phyloP scores from a whole-genome alignment of 2,329 filamentous ascomycete genomes.

The Cladophialophora yegresii region DNA sequence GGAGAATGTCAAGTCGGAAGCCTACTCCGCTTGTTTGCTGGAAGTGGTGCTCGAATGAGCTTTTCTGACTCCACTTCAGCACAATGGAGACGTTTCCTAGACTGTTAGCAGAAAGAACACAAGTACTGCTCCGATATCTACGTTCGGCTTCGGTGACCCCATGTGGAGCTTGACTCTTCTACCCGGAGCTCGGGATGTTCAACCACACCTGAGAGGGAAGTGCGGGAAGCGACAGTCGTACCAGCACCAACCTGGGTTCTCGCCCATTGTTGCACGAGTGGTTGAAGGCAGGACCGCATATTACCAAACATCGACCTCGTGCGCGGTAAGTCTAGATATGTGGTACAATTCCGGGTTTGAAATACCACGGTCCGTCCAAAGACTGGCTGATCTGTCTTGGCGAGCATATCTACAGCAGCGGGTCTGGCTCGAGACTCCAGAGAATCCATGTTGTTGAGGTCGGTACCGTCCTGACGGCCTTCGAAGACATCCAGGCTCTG shows the following conservation, averaged over 20 bases:
- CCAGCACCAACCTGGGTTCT: slow-evolving; percentile 15
- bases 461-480: slow-evolving; percentile 8
- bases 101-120: neutral
- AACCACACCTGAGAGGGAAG: neutral
- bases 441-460: neutral
- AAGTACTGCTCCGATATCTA: neutral
- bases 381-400: neutral
- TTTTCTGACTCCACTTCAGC: neutral
- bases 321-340: slow-evolving; percentile 14
- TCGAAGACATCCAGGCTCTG: neutral
- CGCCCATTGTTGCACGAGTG: slow-evolving; percentile 17
- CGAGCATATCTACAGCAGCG: neutral
- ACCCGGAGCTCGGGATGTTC: neutral
- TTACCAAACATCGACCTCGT: slow-evolving; percentile 27
- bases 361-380: slow-evolving; percentile 3
- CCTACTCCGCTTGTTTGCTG: neutral
- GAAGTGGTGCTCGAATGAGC: neutral
- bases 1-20: slow-evolving; percentile 19
- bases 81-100: neutral
- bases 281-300: slow-evolving; percentile 18
- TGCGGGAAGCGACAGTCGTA: slow-evolving; percentile 14
- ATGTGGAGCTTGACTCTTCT: neutral
- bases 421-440: neutral
- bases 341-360: slow-evolving; percentile 23
- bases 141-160: neutral